Percentiles rank a stretch among this genome's conserved stretches.
phyloP scores from a whole-genome alignment of 2,329 filamentous ascomycete species.

The Talaromyces marneffei region DNA sequence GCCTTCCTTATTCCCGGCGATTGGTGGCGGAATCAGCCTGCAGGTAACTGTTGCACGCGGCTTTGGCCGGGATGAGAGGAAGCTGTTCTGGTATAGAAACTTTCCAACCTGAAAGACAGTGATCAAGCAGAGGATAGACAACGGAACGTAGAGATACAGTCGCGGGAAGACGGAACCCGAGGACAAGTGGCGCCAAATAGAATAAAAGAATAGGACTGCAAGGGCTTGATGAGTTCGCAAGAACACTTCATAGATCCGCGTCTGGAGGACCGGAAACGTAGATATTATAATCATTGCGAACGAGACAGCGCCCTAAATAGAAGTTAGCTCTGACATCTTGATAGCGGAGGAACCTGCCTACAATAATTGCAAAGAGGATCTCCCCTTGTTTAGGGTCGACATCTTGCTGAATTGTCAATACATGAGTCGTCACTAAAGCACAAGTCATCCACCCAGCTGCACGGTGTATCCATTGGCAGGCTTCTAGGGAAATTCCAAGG shows the following conservation, averaged over 20 bases:
- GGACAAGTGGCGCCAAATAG: slow-evolving; percentile 20
- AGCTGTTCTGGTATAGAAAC: slow-evolving; percentile 20
- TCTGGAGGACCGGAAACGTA: slow-evolving; percentile 20
- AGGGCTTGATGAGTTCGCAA: slow-evolving; percentile 21
- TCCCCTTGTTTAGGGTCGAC: not conserved
- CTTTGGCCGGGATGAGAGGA: slow-evolving; percentile 18
- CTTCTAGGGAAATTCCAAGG: slow-evolving; percentile 15
- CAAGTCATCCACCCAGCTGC: slow-evolving; percentile 19
- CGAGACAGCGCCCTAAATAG: slow-evolving; percentile 15
- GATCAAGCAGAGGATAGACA: slow-evolving; percentile 18
- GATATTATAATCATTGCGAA: slow-evolving; percentile 18
- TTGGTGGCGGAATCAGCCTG: not conserved
- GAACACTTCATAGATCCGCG: slow-evolving; percentile 23
- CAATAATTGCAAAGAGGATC: slow-evolving; percentile 7
- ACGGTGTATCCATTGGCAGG: slow-evolving; percentile 18
- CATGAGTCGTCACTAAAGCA: slow-evolving; percentile 18
- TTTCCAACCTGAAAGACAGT: slow-evolving; percentile 17
- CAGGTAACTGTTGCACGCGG: slow-evolving; percentile 19
- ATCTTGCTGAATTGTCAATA: not conserved
- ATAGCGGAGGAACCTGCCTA: not conserved
- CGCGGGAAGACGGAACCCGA: slow-evolving; percentile 7
- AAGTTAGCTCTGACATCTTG: slow-evolving; percentile 10
- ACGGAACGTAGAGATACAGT: slow-evolving; percentile 19
- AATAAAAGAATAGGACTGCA: slow-evolving; percentile 19
- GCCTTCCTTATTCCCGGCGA: not conserved